Evolutionary conservation across 2,329 filamentous ascomycete genomes (phyloP), one percentile per base, ranked within the genome.

Genomic region (Scortechinia acanthostroma): DNA sequence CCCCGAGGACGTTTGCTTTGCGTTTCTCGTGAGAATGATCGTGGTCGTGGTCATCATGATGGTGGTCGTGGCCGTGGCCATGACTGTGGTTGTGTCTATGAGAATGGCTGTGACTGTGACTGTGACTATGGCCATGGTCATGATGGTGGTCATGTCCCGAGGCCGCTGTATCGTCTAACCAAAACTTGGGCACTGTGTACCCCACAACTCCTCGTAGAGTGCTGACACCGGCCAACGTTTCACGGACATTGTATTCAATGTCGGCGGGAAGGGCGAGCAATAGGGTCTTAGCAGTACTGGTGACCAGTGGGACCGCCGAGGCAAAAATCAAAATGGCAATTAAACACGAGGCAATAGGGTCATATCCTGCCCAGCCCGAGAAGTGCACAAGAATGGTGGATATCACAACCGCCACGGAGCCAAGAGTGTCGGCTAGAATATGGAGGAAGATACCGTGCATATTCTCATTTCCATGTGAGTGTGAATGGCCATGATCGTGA

Each of bases 401-500:
- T 46, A 83, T 71, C 43, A 86, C 83, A 45, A 86, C 81, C 1
- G 81, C 80, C 3, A 83, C 71, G 1, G 81, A 85, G 6, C 81
- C 81, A 10, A 85, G 74, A 0, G 81, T 80, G 55, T 86, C 81
- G 10, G 81, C 82, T 16, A 85, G 69, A 50, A 86, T 82, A 51
- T 86, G 81, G 4, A 86, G 62, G 58, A 83, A 86, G 44, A 86
- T 85, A 13, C 81, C 81, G 53, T 83, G 77, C 79, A 86, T 84
- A 52, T 86, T 86, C 51, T 86, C 81, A 52, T 82, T 83, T 21
- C 58, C 63, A 46, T 70, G 65, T n/a, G 58, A 60, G 46, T 69
- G 63, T 3, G 58, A 61, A 47, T 70, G 58, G 17, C 51, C 51
- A 51, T 69, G 67, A 19, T 51, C 62, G 53, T 76, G 71, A 2